Percentiles rank a stretch among this genome's conserved stretches.
Evolutionary conservation across 192 early-diverging fungal genomes (phyloP).

Genomic region (Mortierella hygrophila): DNA sequence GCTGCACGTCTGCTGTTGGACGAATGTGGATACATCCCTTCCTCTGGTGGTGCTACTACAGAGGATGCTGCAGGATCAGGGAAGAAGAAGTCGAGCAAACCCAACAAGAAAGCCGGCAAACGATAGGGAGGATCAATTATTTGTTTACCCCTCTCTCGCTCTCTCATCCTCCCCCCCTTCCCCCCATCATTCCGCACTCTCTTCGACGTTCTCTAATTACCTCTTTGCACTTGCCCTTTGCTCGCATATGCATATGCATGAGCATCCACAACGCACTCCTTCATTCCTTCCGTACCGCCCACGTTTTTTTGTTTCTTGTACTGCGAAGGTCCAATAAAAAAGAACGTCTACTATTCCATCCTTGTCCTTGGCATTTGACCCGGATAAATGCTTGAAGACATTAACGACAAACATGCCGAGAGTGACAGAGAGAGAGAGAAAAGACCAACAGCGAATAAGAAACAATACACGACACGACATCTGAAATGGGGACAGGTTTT

Average conservation of each 20-base stretch:
- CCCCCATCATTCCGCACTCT: background rate
- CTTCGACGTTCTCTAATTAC: background rate
- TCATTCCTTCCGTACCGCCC: background rate
- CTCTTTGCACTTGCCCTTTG: background rate
- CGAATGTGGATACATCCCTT: slow-evolving; percentile 69
- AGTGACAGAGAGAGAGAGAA: background rate
- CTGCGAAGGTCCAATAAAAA: background rate
- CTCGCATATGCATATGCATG: background rate
- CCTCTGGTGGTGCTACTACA: background rate
- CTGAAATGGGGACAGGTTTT: background rate
- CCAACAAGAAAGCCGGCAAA: slow-evolving; percentile 18
- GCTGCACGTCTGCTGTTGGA: slow-evolving; percentile 79
- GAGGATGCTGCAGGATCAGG: background rate
- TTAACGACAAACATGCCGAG: background rate
- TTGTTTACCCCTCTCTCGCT: background rate
- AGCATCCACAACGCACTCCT: background rate
- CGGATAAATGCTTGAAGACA: background rate
- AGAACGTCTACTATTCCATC: background rate
- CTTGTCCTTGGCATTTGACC: background rate
- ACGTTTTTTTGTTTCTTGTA: background rate
- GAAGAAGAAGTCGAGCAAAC: slow-evolving; percentile 27
- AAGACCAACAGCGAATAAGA: background rate
- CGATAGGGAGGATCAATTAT: background rate
- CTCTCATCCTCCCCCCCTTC: background rate
- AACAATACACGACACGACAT: background rate